Evolutionary conservation across 495 filamentous ascomycete genomes (phyloP).

Genomic region (Hyaloscypha finlandica): DNA sequence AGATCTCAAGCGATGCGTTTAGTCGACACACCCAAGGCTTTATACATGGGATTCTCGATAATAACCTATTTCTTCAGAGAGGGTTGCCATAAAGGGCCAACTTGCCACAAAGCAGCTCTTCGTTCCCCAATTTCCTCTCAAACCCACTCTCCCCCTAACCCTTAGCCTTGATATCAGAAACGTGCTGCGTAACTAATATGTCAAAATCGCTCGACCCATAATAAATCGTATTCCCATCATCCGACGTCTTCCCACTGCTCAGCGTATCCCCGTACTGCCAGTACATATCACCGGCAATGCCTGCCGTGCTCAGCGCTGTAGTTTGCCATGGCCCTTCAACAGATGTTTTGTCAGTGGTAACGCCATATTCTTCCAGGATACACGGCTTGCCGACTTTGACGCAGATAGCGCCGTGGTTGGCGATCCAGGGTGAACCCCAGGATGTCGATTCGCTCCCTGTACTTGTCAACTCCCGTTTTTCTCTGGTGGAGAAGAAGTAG

Average conservation of each 20-base stretch:
- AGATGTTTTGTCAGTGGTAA: slow-evolving; percentile 41
- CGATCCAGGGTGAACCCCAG: slow-evolving; percentile 59
- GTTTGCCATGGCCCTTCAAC: slow-evolving; percentile 56
- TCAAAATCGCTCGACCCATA: slow-evolving; percentile 55
- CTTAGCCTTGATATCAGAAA: neutral
- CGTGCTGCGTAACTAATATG: slow-evolving; percentile 46
- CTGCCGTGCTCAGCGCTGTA: slow-evolving; percentile 47
- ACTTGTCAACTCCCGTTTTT: neutral
- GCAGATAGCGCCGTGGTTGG: slow-evolving; percentile 55
- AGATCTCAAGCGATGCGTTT: too few species aligned
- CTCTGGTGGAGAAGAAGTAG: neutral
- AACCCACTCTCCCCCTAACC: neutral
- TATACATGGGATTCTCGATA: too few species aligned
- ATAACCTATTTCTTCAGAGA: too few species aligned
- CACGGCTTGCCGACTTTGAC: slow-evolving; percentile 59
- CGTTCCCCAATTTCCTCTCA: too few species aligned
- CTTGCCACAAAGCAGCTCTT: too few species aligned
- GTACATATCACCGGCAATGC: slow-evolving; percentile 58
- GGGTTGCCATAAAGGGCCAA: too few species aligned
- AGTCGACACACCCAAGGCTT: too few species aligned
- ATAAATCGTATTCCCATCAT: slow-evolving; percentile 61
- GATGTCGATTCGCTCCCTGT: slow-evolving; percentile 34
- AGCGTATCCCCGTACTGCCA: slow-evolving; percentile 66
- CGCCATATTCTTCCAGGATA: slow-evolving; percentile 65
- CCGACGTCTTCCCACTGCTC: slow-evolving; percentile 46